phyloP scores from a whole-genome alignment of 306 rosid genomes.

The Quercus engelmannii region DNA sequence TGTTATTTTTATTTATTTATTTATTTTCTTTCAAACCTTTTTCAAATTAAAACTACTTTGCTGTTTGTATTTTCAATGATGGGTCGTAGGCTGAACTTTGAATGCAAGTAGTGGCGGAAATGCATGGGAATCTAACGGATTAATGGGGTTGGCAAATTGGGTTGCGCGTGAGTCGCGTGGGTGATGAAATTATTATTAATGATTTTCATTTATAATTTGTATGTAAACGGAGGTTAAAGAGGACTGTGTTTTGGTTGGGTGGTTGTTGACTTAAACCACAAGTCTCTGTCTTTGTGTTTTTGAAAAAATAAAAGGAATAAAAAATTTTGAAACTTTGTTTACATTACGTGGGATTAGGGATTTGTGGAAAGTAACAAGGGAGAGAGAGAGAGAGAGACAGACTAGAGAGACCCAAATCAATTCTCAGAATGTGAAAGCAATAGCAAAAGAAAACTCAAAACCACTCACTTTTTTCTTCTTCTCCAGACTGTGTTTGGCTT shows the following conservation, averaged over 20 bases:
- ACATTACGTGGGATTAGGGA: neutral
- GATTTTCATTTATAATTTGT: too few species aligned
- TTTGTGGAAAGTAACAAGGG: neutral
- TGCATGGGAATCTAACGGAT: slow-evolving; percentile 20
- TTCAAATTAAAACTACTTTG: too few species aligned
- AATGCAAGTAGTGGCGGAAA: neutral
- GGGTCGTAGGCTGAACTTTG: neutral
- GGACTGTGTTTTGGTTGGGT: neutral
- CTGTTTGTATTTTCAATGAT: too few species aligned
- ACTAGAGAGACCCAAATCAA: neutral
- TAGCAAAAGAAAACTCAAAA: neutral
- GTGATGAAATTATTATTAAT: too few species aligned
- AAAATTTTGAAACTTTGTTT: neutral
- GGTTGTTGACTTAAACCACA: slow-evolving; percentile 20
- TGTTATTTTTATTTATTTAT: too few species aligned
- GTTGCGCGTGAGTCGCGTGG: too few species aligned
- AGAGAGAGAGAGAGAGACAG: neutral
- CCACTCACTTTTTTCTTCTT: neutral
- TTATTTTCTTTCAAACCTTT: too few species aligned
- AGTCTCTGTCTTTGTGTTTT: too few species aligned
- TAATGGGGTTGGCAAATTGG: neutral
- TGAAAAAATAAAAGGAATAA: too few species aligned
- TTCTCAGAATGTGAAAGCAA: neutral
- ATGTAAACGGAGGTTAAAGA: too few species aligned
- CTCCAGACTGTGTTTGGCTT: neutral